These are phyloP conservation scores for Rhodotorula mucilaginosa DNA, from an alignment of 1,284 basidiomycete species.

Conservation along the genomic window DNA sequence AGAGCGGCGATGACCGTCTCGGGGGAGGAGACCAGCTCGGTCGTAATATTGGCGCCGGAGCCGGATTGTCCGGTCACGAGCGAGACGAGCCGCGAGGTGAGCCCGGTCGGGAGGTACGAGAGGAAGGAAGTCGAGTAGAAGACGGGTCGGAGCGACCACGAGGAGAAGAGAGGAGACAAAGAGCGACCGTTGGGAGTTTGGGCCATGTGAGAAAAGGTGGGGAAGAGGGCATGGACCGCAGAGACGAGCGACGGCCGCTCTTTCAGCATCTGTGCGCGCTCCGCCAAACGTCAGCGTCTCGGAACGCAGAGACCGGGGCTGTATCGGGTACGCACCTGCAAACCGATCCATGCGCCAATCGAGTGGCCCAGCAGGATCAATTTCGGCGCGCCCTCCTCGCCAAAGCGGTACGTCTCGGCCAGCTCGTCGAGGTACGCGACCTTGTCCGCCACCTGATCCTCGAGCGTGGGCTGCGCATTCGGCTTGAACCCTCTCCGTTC, in stretches of 20 bases:
- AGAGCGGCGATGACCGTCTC: conserved; percentile 34
- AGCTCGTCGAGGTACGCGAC: conserved; percentile 33
- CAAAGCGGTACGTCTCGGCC: not conserved
- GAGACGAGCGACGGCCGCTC: conserved; percentile 9
- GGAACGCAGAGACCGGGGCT: not conserved
- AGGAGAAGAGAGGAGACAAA: conserved; percentile 31
- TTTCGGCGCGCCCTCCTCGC: conserved; percentile 5
- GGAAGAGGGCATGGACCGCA: conserved; percentile 34
- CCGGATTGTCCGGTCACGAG: conserved; percentile 28
- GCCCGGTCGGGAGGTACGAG: conserved; percentile 27
- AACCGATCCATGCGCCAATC: conserved; percentile 33
- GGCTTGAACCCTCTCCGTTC: conserved; percentile 9
- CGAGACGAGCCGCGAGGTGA: conserved; percentile 18
- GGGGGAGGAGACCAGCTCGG: conserved; percentile 25
- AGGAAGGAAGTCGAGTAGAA: conserved; percentile 31
- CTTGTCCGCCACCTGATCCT: conserved; percentile 40
- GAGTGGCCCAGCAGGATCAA: conserved; percentile 37
- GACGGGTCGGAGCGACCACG: conserved; percentile 28
- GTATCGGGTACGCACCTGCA: conserved; percentile 19
- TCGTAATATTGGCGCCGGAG: conserved; percentile 10
- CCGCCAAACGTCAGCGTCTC: not conserved
- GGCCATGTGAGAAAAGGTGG: conserved; percentile 39
- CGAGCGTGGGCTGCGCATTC: conserved; percentile 10
- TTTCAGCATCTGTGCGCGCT: conserved; percentile 11
- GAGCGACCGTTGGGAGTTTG: conserved; percentile 32